Evolutionary conservation across 1,139 yeast genomes (phyloP).

Genomic region (Suhomyces ambrosiae): DNA sequence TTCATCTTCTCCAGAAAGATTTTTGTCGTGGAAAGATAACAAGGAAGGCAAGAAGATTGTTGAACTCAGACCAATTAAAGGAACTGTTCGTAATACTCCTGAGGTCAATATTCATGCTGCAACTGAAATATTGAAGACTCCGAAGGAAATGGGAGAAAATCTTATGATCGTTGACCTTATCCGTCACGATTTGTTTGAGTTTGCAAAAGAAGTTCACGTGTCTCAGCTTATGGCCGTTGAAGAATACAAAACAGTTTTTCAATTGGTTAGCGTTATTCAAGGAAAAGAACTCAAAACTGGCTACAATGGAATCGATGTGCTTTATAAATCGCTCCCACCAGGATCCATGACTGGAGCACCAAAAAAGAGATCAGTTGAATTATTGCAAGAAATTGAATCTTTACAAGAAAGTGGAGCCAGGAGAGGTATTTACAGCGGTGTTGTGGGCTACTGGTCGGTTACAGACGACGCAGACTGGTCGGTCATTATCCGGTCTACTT

Average conservation of each 20-base stretch:
- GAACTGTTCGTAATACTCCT: slow-evolving; percentile 76
- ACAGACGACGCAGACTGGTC: slow-evolving; percentile 95
- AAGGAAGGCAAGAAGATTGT: slow-evolving; percentile 42
- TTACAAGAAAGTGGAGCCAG: slow-evolving; percentile 48
- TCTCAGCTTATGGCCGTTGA: slow-evolving; percentile 87
- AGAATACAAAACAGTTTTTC: slow-evolving; percentile 88
- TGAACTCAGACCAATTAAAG: slow-evolving; percentile 93
- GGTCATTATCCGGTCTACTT: slow-evolving; percentile 85
- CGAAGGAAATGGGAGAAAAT: slow-evolving; percentile 95
- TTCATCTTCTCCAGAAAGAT: slow-evolving; percentile 94
- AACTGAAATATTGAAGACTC: slow-evolving; percentile 66
- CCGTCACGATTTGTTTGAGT: slow-evolving; percentile 82
- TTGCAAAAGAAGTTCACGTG: slow-evolving; percentile 69
- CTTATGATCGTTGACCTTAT: slow-evolving; percentile 96
- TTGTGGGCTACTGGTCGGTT: slow-evolving; percentile 92
- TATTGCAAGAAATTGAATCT: slow-evolving; percentile 58
- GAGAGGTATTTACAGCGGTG: slow-evolving; percentile 92
- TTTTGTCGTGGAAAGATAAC: slow-evolving; percentile 70
- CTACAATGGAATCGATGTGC: slow-evolving; percentile 74
- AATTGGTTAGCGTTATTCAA: slow-evolving; percentile 83
- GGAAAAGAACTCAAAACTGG: slow-evolving; percentile 52
- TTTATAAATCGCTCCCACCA: slow-evolving; percentile 84
- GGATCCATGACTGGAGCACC: slow-evolving; percentile 99
- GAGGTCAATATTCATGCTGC: slow-evolving; percentile 61
- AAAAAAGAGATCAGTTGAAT: slow-evolving; percentile 85